Evolutionary conservation across 768 basidiomycete species (phyloP), one percentile per base, ranked within the genome.

Genomic region (Tylopilus felleus): DNA sequence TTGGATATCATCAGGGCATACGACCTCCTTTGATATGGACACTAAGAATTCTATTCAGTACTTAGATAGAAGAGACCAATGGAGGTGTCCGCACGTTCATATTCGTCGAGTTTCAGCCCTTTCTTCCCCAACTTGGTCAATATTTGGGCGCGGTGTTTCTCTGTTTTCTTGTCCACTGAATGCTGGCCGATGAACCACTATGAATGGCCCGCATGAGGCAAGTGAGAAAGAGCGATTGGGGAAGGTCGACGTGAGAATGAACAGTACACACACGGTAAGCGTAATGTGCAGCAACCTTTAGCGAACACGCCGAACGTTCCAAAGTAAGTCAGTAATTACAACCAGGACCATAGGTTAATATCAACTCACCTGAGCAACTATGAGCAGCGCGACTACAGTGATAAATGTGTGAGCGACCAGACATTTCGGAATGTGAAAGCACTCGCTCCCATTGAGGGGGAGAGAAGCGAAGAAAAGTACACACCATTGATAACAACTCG

Each of bases 11-110:
- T 94, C 91, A 3, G 93, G 91, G 61, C 91, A 88, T 57, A 98
- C 91, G 21, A 98, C 84, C 64, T 98, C 95, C 36, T 87, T 89
- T 5, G 96, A 92, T 52, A 98, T 93, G 39, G 85, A 85, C 53
- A 83, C 90, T 90, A 56, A 22, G 9, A 10, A 59, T 59, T 22
- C 27, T 48, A 28, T 50, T 48, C 25, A 44, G 38, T 2, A 33
- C 33, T n/a, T 1, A 3, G 22, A 14, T 9, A 17, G 16, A 9
- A 33, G 17, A 29, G 13, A 13, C 7, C 13, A 3, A 43, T 10
- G n/a, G 27, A n/a, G 19, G 23, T 14, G 14, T 27, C 70, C 86
- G 58, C 69, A 92, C 91, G 74, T 75, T 99, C 96, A 65, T 98
- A 91, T 71, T 98, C 95, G 62, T 90, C 84, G 50, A 99, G 76